Base-by-base conservation (phyloP, 108 stramenopile genomes). In the Aureococcus anophagefferens region DNA sequence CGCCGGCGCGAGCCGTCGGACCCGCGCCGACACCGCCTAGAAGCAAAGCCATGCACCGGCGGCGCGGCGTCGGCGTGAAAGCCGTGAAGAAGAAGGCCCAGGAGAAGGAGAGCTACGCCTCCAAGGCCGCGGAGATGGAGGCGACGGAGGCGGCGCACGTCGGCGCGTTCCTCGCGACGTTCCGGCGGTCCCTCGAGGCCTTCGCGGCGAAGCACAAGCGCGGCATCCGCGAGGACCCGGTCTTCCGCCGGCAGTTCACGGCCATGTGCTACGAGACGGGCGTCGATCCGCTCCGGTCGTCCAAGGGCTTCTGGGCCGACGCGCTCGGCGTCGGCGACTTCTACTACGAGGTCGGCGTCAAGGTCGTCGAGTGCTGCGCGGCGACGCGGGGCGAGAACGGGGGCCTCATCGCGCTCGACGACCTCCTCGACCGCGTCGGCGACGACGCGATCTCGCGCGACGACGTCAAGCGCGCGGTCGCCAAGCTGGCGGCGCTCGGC, bases 261-360 rank as follows among this genome's bases (percentile, higher is more conserved):
- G 81, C 85, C 66, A 98, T 98, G 97, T 97, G 96, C 35, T 85
- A 89, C 0, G 79, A 91, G 32, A 90, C 76, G 21, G 84, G 91
- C 13, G 89, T 95, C 5, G 92, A 95, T 74, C 89, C 89, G 0
- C 73, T 93, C 35, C 74, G 81, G n/a, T 80, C 87, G 5, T 80
- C 83, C 65, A 90, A 90, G 69, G 74, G 79, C 18, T 91, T 93
- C 74, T 93, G 86, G 88, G 79, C 82, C n/a, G 74, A 83, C 18
- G 51, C 81, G 21, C 77, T 89, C 0, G 88, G 88, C 25, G 80
- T 89, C 28, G 97, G 97, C 5, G 94, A 96, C 68, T 99, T 95
- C 75, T 99, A 97, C 82, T 97, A 94, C 83, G 97, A 98, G 76
- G 81, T 99, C n/a, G 88, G 93, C 31, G 93, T 97, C 59, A 96